Evolutionary conservation across 176 grass and related monocot species (phyloP), one percentile per base, ranked within the genome.

Genomic region (Bothriochloa decipiens): DNA sequence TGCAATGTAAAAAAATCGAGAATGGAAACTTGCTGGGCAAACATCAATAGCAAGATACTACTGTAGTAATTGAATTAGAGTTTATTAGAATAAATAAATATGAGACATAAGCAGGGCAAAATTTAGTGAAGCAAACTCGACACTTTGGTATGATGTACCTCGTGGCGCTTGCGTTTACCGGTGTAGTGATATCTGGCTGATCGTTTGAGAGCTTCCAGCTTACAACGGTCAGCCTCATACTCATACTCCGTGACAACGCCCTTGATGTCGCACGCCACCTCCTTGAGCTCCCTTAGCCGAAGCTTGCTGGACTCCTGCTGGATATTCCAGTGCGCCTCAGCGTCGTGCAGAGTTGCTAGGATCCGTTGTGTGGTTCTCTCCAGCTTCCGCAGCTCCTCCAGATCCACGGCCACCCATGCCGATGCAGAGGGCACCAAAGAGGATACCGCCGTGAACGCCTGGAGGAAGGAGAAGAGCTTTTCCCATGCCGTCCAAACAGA

Each of bases 261-360:
- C 12, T 78, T n/a, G 18, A 23, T 7, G 35, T 78, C 13, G 20
- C 17, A 11, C 2, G 36, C 75, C 11, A 78, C 1, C 3, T 63
- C 55, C 75, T 78, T 78, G 55, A 78, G 75, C 55, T 78, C 75
- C 57, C 23, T 16, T 12, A 78, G 57, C n/a, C 75, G 36, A 57
- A 78, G 57, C 57, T 27, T 78, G 57, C 57, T 16, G 57, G 75
- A 78, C 11, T 78, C 57, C 37, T 78, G n/a, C 18, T 8, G 11
- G 1, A 43, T 78, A n/a, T 78, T 64, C 75, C 75, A 78, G 36
- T 63, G 36, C 37, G 8, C 11, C 57, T 78, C 75, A 1, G 57
- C 75, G 7, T 78, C 75, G 57, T 28, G 57, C 57, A 78, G 57
- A 0, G 37, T 78, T 16, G 75, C 35, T 4, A 16, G 57, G 36